Base-by-base conservation (phyloP, 139 green algal species). In the Mesotaenium endlicherianum region DNA sequence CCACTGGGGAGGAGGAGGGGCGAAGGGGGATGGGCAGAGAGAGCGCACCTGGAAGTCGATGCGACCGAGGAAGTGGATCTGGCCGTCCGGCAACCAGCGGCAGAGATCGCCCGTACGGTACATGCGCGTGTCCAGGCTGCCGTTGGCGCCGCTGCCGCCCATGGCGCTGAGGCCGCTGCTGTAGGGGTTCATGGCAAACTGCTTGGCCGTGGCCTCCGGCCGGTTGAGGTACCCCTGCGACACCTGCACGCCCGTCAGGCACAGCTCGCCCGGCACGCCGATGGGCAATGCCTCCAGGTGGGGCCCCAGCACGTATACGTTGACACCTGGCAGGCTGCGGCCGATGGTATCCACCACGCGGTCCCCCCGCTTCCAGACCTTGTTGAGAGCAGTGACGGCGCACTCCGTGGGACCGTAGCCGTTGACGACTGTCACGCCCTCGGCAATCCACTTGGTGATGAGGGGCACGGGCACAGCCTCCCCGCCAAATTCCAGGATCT, bases 251-350 rank as follows among this genome's bases (percentile, higher is more conserved):
- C 81, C 81, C 20, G 58, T 57, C 16, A 87, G 83, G 44, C 55
- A 87, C 47, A 87, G 11, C 75, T 87, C 81, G 4, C 81, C 81
- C 14, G 30, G 40, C 31, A 70, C 57, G 0, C 58, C 77, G 4
- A 84, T 55, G 8, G 77, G 77, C 55, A 84, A 0, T 3, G 78
- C 30, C 77, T 84, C 77, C 2, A 84, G 68, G 16, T 84, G 49
- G 5, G 77, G 77, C 4, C 77, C 77, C 34, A 84, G 68, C 38
- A 84, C 68, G 26, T 79, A 84, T 40, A 84, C 77, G 47, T 84
- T 53, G 20, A 47, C 77, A 39, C 77, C 77, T 45, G 64, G n/a
- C 38, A 75, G 20, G 4, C 53, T 53, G 17, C 57, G 77, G n/a
- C 77, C 77, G 1, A 84, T 53, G 0, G 39, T 72, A 26, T 84